Evolutionary conservation across 148 eudicot genomes (phyloP), one percentile per base, ranked within the genome.

Genomic region (Pouteria glomerata): DNA sequence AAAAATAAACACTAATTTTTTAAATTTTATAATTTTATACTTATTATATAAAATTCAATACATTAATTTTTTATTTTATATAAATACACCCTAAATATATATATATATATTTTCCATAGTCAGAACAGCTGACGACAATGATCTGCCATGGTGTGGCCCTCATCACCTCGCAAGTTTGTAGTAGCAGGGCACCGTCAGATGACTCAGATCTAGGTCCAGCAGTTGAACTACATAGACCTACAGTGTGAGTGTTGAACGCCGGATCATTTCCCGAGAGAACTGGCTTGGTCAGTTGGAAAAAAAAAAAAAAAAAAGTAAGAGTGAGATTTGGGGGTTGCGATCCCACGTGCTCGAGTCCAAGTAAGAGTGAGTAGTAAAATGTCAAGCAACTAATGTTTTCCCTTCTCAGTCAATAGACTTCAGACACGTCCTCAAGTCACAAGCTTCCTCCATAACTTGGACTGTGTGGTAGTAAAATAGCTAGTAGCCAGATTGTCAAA

Each of bases 311-410:
- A 11, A 37, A 23, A 62, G 15, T 41, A 62, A 19, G 13, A 3
- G 71, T 13, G 3, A 27, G 65, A 21, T 69, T 58, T 29, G 6
- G 66, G n/a, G 30, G 71, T 56, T 13, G 24, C 16, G 67, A 21
- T 78, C 52, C 47, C 71, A 72, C 69, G 77, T 75, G 80, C 66
- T 66, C 67, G 56, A 44, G 39, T 74, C 70, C 55, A 47, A 35
- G 68, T 57, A 26, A 64, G 57, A 23, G 26, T 62, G 39, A 12
- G 26, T 26, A 21, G 16, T 37, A 12, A 23, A 63, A 66, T 44
- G 57, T 41, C 66, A 30, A 24, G 57, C 2, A 14, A 4, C 0
- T 15, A 29, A 27, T 23, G 23, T 24, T 37, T 62, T 34, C 47
- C 14, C 6, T 13, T 26, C 1, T 0, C 0, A 39, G 0, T 57